Percentiles rank a stretch among this genome's conserved stretches.
Conservation (phyloP, 257 asterid species). For the Ligustrum vulgare region DNA sequence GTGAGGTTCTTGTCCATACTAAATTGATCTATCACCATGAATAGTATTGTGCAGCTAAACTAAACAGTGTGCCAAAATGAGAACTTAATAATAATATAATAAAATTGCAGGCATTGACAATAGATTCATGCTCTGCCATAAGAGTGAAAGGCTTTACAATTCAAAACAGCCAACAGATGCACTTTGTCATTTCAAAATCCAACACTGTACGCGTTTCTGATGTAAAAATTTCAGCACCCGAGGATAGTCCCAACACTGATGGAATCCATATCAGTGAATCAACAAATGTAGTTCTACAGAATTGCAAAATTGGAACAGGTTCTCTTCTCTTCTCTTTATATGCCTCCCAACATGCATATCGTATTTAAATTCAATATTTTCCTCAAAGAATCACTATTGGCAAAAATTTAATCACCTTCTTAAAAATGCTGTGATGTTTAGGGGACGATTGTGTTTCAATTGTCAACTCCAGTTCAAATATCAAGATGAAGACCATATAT, state of each 20-base stretch:
- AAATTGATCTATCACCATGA: not conserved
- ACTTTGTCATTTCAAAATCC: conserved; percentile 64
- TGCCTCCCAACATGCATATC: not conserved
- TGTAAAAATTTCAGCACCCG: conserved; percentile 77
- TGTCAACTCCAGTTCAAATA: conserved; percentile 71
- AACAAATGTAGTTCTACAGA: conserved; percentile 68
- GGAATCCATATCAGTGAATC: conserved; percentile 92
- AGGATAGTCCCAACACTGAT: conserved; percentile 92
- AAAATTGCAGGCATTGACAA: conserved; percentile 73
- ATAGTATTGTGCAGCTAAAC: not conserved
- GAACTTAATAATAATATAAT: not conserved
- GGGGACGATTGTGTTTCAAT: conserved; percentile 96
- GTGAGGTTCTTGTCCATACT: conserved; percentile 44
- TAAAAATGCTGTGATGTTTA: conserved; percentile 25
- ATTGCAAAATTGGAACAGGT: conserved; percentile 97
- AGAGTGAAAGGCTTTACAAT: conserved; percentile 77
- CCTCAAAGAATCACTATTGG: too few species aligned
- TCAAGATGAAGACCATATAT: conserved; percentile 77
- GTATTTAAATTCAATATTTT: not conserved
- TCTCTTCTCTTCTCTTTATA: not conserved
- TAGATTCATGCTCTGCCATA: conserved; percentile 72
- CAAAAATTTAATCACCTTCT: not conserved
- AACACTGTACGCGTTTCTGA: conserved; percentile 59
- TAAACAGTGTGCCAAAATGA: conserved; percentile 1
- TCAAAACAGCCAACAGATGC: conserved; percentile 89